Percentiles rank a stretch among this genome's conserved stretches.
Evolutionary conservation across 768 basidiomycete species (phyloP).

Genomic region (Tylopilus cervinicoccineus): DNA sequence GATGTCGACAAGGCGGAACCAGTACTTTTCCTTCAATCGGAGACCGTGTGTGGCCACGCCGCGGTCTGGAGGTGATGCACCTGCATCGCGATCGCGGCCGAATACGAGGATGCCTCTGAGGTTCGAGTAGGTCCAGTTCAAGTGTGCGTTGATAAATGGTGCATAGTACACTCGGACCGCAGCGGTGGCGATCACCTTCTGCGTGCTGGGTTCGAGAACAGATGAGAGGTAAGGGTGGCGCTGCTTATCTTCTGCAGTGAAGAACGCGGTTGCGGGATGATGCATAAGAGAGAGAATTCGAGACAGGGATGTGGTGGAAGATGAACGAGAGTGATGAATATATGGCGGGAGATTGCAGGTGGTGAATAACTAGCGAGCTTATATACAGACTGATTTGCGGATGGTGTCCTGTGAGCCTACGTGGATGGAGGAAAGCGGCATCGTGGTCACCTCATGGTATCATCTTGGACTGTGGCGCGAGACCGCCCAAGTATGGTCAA

Average conservation of each 20-base stretch:
- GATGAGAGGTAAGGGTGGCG: constrained; percentile 37
- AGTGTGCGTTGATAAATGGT: constrained; percentile 41
- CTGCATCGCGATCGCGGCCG: constrained; percentile 33
- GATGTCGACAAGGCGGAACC: constrained; percentile 64
- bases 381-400: constrained; percentile 31
- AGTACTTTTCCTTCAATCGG: constrained; percentile 39
- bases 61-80: constrained; percentile 18
- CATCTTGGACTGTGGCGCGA: constrained; percentile 30
- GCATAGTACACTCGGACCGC: constrained; percentile 61
- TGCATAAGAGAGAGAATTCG: constrained; percentile 24
- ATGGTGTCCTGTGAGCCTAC: constrained; percentile 19
- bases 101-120: constrained; percentile 60
- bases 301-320: constrained; percentile 3
- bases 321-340: constrained; percentile 19
- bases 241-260: constrained; percentile 37
- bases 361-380: constrained; percentile 18
- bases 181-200: constrained; percentile 51
- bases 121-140: constrained; percentile 57
- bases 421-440: constrained; percentile 31
- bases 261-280: constrained; percentile 29
- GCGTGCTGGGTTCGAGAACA: constrained; percentile 36
- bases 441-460: constrained; percentile 33
- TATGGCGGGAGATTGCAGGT: constrained; percentile 16
- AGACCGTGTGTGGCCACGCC: constrained; percentile 19
- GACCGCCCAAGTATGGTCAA: constrained; percentile 23